These are phyloP conservation scores for Cercospora berteroae DNA, from an alignment of 2,329 filamentous ascomycete genomes.

Conservation along the genomic window DNA sequence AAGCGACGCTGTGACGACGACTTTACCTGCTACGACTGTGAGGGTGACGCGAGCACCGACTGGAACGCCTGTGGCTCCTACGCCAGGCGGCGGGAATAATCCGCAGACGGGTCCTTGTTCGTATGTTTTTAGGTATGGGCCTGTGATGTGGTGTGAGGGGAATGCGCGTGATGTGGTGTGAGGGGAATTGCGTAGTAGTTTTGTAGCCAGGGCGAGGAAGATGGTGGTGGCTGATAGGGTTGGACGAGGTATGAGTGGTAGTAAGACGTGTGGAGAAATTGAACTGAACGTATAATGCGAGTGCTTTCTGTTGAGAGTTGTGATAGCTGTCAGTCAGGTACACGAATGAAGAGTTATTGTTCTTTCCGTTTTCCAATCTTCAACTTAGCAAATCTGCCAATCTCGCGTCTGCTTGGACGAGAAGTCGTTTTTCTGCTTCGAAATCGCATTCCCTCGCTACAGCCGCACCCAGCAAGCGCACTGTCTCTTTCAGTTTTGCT, in stretches of 20 bases:
- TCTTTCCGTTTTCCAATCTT: background rate
- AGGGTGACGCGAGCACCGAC: background rate
- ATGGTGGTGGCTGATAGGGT: background rate
- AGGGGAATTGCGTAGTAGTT: background rate
- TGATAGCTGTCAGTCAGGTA: background rate
- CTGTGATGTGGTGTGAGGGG: slow-evolving; percentile 3
- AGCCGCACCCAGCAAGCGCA: slow-evolving; percentile 29
- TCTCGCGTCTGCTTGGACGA: slow-evolving; percentile 34
- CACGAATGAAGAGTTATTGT: background rate
- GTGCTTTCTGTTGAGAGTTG: background rate
- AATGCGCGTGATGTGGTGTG: background rate
- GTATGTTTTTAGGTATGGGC: background rate
- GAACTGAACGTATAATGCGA: background rate
- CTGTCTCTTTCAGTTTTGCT: slow-evolving; percentile 29
- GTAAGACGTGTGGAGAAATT: background rate
- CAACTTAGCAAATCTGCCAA: slow-evolving; percentile 25
- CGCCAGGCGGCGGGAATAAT: background rate
- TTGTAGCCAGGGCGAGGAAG: background rate
- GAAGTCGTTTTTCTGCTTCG: slow-evolving; percentile 27
- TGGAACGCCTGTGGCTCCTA: background rate
- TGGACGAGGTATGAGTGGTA: background rate
- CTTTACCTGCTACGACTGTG: background rate
- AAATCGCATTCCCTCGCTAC: slow-evolving; percentile 30
- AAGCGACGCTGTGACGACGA: background rate
- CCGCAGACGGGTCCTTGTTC: background rate